phyloP scores from a whole-genome alignment of 208 protist genomes.

The Trypanosomatidae sp. region DNA sequence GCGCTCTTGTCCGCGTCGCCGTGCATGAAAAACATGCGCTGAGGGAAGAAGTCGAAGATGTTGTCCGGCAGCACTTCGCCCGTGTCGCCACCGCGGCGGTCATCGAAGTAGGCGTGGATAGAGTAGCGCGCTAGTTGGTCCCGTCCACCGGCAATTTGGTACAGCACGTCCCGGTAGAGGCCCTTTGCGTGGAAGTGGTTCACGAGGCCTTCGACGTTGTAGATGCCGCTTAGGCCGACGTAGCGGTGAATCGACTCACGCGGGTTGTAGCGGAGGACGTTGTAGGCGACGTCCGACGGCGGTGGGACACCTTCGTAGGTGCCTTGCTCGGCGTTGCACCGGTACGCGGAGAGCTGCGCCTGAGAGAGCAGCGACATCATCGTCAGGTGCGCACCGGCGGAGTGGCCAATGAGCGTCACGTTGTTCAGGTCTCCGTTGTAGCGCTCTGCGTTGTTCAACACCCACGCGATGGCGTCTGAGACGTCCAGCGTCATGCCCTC shows the following conservation, averaged over 20 bases:
- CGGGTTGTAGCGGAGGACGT: constrained; percentile 84
- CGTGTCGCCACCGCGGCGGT: constrained; percentile 30
- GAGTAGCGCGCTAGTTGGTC: constrained; percentile 49
- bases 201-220: constrained; percentile 61
- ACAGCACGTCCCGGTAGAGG: constrained; percentile 61
- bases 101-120: constrained; percentile 82
- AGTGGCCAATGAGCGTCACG: constrained; percentile 81
- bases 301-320: constrained; percentile 31
- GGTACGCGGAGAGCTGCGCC: constrained; percentile 69
- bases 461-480: constrained; percentile 85
- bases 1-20: constrained; percentile 80
- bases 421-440: constrained; percentile 85
- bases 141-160: constrained; percentile 54
- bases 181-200: constrained; percentile 64
- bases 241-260: constrained; percentile 77
- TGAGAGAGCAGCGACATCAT: constrained; percentile 89
- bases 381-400: constrained; percentile 82
- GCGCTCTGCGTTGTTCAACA: constrained; percentile 80
- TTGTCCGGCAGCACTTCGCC: constrained; percentile 79
- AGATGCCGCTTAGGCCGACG: constrained; percentile 85
- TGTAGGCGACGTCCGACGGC: constrained; percentile 68
- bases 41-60: constrained; percentile 82
- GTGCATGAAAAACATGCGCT: constrained; percentile 81
- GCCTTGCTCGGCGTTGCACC: constrained; percentile 28
- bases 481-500: constrained; percentile 90